phyloP scores from a whole-genome alignment of 345 rosid species.

The Odontarrhena argentea region DNA sequence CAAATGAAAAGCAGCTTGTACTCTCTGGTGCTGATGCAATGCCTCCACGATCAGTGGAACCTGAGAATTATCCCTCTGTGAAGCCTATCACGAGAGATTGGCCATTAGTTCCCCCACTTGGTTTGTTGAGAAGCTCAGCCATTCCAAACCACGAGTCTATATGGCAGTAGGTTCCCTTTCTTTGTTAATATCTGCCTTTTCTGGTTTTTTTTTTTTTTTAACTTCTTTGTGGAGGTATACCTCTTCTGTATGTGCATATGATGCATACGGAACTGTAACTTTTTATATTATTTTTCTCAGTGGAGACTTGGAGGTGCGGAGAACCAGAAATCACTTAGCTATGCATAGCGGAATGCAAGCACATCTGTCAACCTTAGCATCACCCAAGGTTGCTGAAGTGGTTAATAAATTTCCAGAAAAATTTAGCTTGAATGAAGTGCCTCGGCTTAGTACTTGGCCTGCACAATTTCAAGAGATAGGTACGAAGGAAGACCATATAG shows the following conservation, averaged over 20 bases:
- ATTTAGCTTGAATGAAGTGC: slow-evolving; percentile 71
- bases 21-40: slow-evolving; percentile 40
- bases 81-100: slow-evolving; percentile 39
- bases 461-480: slow-evolving; percentile 69
- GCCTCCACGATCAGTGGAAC: slow-evolving; percentile 42
- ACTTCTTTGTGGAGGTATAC: slow-evolving; percentile 1
- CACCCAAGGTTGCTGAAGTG: slow-evolving; percentile 72
- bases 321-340: slow-evolving; percentile 51
- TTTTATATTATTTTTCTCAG: slow-evolving; percentile 48
- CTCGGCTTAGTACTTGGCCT: slow-evolving; percentile 85
- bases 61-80: slow-evolving; percentile 42
- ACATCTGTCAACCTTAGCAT: slow-evolving; percentile 68
- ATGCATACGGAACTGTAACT: slow-evolving; percentile 1
- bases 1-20: slow-evolving; percentile 48
- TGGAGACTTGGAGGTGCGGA: slow-evolving; percentile 72
- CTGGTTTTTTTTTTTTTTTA: neutral
- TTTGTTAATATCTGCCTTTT: slow-evolving; percentile 17
- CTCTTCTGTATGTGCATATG: slow-evolving; percentile 2
- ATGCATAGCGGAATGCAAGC: slow-evolving; percentile 82
- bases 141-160: slow-evolving; percentile 80
- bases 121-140: slow-evolving; percentile 47
- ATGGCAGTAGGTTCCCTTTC: slow-evolving; percentile 79
- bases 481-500: slow-evolving; percentile 83
- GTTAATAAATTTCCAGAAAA: slow-evolving; percentile 59
- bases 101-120: slow-evolving; percentile 44